phyloP scores from a whole-genome alignment of 176 grass and related monocot species.

The Tuctoria greenei region DNA sequence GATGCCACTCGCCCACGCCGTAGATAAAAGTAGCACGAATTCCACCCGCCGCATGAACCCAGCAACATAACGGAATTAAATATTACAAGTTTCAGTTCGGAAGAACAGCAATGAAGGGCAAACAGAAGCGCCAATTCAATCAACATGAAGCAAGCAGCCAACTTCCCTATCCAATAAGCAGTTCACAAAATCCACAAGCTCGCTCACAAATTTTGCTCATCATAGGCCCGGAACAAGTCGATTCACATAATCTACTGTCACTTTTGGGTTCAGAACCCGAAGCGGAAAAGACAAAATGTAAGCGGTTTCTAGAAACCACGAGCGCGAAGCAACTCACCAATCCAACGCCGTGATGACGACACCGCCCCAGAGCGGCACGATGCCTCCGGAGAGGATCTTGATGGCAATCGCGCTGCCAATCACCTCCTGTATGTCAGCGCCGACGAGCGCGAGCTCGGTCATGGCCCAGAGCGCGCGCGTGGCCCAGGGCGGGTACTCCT shows the following conservation, averaged over 20 bases:
- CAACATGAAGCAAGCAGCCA: constrained; percentile 1
- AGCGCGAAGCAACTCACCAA: constrained; percentile 49
- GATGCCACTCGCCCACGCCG: background rate
- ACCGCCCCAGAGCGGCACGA: constrained; percentile 79
- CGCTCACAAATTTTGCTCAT: constrained; percentile 11
- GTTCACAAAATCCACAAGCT: background rate
- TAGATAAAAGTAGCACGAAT: background rate
- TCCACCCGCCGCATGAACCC: constrained; percentile 3
- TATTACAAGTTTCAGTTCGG: background rate
- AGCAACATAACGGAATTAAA: background rate
- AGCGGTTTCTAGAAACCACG: background rate
- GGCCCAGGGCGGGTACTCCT: constrained; percentile 81
- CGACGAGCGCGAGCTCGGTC: constrained; percentile 85
- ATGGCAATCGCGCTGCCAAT: constrained; percentile 94
- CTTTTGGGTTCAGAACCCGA: background rate
- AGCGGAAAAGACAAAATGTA: background rate
- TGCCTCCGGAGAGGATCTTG: constrained; percentile 72
- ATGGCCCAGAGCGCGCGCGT: constrained; percentile 70
- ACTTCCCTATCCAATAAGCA: background rate
- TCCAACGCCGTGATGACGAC: constrained; percentile 84
- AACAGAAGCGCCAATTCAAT: constrained; percentile 19
- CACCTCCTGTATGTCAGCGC: constrained; percentile 92
- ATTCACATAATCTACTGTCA: background rate
- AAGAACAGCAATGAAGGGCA: constrained; percentile 1
- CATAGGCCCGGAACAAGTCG: background rate